Conservation (phyloP, 2,329 filamentous ascomycete species). For the Pseudogymnoascus destructans region DNA sequence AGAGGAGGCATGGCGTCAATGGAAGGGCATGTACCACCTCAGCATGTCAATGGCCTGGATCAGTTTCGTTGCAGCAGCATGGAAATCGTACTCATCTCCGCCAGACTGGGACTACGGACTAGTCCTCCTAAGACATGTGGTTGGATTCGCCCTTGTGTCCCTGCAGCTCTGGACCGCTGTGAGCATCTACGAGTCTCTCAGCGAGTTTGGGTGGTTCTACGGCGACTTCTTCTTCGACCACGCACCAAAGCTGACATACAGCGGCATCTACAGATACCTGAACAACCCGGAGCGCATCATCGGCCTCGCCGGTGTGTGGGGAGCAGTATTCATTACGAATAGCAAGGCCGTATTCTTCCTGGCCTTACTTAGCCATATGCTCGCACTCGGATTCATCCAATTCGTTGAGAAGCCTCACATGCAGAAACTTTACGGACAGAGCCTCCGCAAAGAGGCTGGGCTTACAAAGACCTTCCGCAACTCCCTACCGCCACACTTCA, state of each 20-base stretch:
- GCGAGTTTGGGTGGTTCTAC: conserved; percentile 98
- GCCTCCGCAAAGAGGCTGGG: conserved; percentile 74
- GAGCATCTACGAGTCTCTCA: conserved; percentile 89
- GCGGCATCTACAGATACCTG: conserved; percentile 92
- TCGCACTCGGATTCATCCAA: conserved; percentile 79
- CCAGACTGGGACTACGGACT: conserved; percentile 78
- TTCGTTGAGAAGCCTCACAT: conserved; percentile 94
- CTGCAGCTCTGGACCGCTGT: conserved; percentile 86
- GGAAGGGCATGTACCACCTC: conserved; percentile 91
- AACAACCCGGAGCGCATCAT: conserved; percentile 96
- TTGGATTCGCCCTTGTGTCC: conserved; percentile 67
- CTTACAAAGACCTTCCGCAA: conserved; percentile 83
- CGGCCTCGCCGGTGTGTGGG: conserved; percentile 90
- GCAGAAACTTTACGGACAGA: conserved; percentile 88
- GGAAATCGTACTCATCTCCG: conserved; percentile 92
- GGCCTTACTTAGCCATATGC: conserved; percentile 70
- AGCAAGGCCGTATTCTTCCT: conserved; percentile 77
- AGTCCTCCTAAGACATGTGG: conserved; percentile 71
- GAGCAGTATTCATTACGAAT: conserved; percentile 83
- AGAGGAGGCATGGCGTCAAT: conserved; percentile 90
- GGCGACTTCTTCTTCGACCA: conserved; percentile 97
- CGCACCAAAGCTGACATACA: conserved; percentile 79
- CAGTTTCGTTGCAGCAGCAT: conserved; percentile 79
- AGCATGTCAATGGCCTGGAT: conserved; percentile 83
- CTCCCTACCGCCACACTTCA: conserved; percentile 70